Conservation (phyloP, 176 grass and related monocot genomes). For the Bonia amplexicaulis region DNA sequence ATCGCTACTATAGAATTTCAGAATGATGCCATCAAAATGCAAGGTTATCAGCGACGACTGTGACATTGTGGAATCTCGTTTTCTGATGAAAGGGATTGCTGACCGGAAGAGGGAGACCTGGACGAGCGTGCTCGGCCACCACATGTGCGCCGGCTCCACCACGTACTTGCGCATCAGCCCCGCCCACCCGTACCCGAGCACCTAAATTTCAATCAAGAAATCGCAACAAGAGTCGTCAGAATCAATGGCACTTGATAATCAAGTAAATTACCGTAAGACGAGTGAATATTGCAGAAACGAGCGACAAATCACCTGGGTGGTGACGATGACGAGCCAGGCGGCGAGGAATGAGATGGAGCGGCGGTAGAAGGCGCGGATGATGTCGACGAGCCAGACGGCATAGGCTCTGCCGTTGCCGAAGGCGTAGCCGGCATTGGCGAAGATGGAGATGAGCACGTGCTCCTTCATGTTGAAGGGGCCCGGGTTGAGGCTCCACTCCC, state of each 20-base stretch:
- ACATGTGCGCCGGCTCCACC: constrained; percentile 87
- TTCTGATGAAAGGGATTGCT: background rate
- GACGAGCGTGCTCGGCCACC: constrained; percentile 82
- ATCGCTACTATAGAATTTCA: too few relatives aligned
- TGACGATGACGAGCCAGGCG: constrained; percentile 74
- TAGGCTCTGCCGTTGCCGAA: constrained; percentile 77
- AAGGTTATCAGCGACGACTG: too few relatives aligned
- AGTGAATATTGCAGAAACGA: background rate
- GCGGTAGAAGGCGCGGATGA: constrained; percentile 73
- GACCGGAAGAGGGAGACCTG: constrained; percentile 93
- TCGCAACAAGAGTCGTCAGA: background rate
- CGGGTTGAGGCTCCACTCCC: constrained; percentile 72
- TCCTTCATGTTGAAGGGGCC: constrained; percentile 98
- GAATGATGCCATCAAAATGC: too few relatives aligned
- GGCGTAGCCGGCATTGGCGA: constrained; percentile 84
- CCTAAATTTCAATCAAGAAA: constrained; percentile 14
- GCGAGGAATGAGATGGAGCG: constrained; percentile 64
- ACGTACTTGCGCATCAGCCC: constrained; percentile 85
- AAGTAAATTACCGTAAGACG: background rate
- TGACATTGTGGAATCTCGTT: background rate
- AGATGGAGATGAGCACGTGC: constrained; percentile 98
- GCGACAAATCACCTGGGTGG: constrained; percentile 54
- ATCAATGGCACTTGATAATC: background rate
- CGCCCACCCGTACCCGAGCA: constrained; percentile 84
- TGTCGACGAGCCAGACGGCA: constrained; percentile 65